Conservation (phyloP, 768 basidiomycete genomes). For the Holtermanniella nyarrowii region DNA sequence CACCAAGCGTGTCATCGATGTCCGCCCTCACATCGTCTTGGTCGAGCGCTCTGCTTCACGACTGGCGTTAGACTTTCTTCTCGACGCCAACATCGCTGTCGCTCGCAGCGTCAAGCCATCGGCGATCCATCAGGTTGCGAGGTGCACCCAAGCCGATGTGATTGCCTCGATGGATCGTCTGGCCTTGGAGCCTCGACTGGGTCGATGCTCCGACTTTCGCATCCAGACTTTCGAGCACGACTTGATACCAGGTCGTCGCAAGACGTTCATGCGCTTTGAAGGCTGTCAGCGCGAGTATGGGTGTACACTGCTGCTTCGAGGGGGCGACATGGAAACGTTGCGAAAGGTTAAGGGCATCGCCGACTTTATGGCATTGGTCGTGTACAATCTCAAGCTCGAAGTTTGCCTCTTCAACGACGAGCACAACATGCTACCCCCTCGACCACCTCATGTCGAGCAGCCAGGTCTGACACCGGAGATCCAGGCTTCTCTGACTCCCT, state of each 20-base stretch:
- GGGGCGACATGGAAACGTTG: slow-evolving; percentile 69
- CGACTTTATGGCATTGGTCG: slow-evolving; percentile 81
- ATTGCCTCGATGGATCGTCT: slow-evolving; percentile 93
- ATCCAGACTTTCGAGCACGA: slow-evolving; percentile 91
- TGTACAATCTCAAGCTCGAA: slow-evolving; percentile 86
- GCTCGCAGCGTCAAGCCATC: slow-evolving; percentile 80
- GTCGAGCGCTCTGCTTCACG: slow-evolving; percentile 86
- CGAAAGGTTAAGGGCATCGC: slow-evolving; percentile 83
- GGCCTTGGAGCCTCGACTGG: slow-evolving; percentile 75
- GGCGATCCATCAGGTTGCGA: slow-evolving; percentile 75
- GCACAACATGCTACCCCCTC: slow-evolving; percentile 37
- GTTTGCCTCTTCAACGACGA: slow-evolving; percentile 45
- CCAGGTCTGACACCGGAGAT: slow-evolving; percentile 57
- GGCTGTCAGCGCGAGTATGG: slow-evolving; percentile 88
- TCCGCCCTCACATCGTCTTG: slow-evolving; percentile 83
- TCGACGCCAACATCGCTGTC: slow-evolving; percentile 75
- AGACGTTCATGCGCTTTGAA: slow-evolving; percentile 97
- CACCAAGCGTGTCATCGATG: slow-evolving; percentile 75
- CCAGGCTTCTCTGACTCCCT: slow-evolving; percentile 70
- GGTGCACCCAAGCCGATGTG: slow-evolving; percentile 89
- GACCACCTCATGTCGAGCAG: slow-evolving; percentile 6
- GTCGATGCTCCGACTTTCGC: slow-evolving; percentile 73
- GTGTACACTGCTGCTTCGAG: slow-evolving; percentile 84
- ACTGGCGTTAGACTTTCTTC: slow-evolving; percentile 75
- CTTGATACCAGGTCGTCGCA: slow-evolving; percentile 83